Evolutionary conservation across 2,329 filamentous ascomycete genomes (phyloP), one percentile per base, ranked within the genome.

Genomic region (Ophiostoma sp.): DNA sequence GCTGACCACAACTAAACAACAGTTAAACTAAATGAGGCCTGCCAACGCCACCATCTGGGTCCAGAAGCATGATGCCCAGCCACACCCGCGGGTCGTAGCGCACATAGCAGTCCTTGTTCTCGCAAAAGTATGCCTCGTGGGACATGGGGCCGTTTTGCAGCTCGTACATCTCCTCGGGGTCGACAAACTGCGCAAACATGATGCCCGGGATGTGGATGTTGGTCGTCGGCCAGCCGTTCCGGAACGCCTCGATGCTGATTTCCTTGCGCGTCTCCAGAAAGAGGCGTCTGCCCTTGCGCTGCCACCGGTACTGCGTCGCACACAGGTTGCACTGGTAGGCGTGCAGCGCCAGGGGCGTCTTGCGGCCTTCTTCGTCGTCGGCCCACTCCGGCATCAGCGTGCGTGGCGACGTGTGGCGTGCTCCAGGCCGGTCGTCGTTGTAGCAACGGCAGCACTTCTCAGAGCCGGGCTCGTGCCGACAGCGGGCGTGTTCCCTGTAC

Each of bases 101-200:
- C 60, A 36, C 33, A 10, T n/a, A 7, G 60, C 60, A 64, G 1
- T 20, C 20, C 15, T 20, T 17, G 17, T 64, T 5, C 15, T 35
- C 17, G 17, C 60, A 64, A 35, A 20, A 64, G 15, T n/a, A 17
- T 13, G 15, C 17, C 6, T 6, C 8, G 33, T 13, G 3, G 6
- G 15, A 4, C 60, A 5, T 20, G 4, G 31, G 17, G 8, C 60
- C 3, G 17, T 7, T n/a, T 4, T 15, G 4, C 17, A n/a, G 33
- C 60, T 35, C 3, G 17, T 35, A 35, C 31, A 64, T 64, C 15
- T 6, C 31, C 17, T n/a, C 31, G 15, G 60, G 60, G 33, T 64
- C 60, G 20, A 36, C 60, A 64, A 36, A 64, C 33, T 64, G 60
- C 17, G 60, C 8, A 64, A 64, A 64, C 60, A 64, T 64, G 33